phyloP scores from a whole-genome alignment of 202 grass and related monocot species.

The Dendrocalamus latiflorus region DNA sequence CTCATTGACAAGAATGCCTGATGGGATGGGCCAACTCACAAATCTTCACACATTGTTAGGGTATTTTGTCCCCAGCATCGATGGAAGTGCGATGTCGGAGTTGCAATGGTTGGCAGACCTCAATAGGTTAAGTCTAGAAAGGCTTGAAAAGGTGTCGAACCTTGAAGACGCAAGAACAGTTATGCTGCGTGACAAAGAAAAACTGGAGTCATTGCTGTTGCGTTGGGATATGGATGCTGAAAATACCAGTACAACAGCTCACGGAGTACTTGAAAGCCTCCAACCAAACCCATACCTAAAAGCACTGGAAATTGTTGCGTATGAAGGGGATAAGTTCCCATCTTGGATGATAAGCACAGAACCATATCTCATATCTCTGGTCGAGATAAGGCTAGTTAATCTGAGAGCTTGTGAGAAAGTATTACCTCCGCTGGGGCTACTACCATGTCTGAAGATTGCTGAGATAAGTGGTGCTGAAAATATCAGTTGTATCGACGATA shows the following conservation, averaged over 20 bases:
- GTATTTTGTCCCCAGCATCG: no score
- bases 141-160: no score
- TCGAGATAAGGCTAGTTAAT: not conserved
- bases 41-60: no score
- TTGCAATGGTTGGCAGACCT: no score
- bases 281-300: not conserved
- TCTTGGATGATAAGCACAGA: not conserved
- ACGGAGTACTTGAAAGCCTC: not conserved
- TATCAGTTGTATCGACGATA: not conserved
- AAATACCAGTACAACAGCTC: not conserved
- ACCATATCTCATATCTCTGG: not conserved
- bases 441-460: not conserved
- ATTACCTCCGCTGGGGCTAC: not conserved
- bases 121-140: no score
- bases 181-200: not conserved
- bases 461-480: not conserved
- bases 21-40: no score
- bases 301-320: not conserved
- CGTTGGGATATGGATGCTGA: not conserved
- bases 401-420: not conserved
- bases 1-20: no score
- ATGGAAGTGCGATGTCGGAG: no score
- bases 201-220: not conserved
- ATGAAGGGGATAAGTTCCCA: not conserved
- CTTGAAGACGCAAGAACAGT: not conserved